Conservation (phyloP, 441 rosid genomes). For the Adansonia madagascariensis region DNA sequence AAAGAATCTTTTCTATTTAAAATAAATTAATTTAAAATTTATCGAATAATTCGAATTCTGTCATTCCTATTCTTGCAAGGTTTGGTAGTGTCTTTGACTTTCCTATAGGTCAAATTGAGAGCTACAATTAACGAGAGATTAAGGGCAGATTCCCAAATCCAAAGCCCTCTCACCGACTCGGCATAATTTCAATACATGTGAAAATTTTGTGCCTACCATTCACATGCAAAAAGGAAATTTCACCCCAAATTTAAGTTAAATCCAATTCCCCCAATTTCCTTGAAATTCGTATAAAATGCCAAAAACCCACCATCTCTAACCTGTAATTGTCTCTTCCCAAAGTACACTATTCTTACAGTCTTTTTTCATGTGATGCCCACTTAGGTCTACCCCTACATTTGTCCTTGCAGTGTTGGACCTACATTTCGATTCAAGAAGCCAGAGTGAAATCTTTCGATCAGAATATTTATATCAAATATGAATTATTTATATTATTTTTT, state of each 20-base stretch:
- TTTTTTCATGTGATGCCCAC: background rate
- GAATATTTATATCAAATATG: no score
- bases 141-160: background rate
- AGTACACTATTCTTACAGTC: background rate
- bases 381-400: background rate
- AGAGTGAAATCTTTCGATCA: background rate
- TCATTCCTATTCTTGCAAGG: no score
- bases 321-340: background rate
- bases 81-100: slow-evolving; percentile 3
- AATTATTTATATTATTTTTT: no score
- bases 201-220: background rate
- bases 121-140: slow-evolving; percentile 1
- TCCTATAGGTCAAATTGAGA: slow-evolving; percentile 6
- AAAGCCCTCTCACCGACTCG: background rate
- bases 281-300: slow-evolving; percentile 6
- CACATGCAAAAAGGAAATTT: slow-evolving; percentile 11
- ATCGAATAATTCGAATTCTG: no score
- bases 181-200: background rate
- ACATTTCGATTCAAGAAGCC: background rate
- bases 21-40: no score
- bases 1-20: no score
- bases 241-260: background rate
- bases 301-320: background rate
- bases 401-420: background rate
- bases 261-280: slow-evolving; percentile 7